phyloP scores from a whole-genome alignment of 169 alveolate species.

The Haemoproteus tartakovskyi region DNA sequence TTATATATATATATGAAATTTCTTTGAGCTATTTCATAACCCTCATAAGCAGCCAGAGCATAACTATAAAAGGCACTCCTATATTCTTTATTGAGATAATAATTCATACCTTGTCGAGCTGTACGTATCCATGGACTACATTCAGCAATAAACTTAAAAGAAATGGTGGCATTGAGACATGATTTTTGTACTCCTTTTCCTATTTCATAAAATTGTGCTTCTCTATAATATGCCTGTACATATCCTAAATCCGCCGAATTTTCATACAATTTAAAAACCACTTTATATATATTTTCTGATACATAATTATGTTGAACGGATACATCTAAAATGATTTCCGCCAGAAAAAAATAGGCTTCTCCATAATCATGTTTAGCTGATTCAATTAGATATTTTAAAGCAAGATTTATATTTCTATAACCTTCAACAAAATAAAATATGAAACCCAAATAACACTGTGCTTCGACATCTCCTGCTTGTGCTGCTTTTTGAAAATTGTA shows the following conservation, averaged over 20 bases:
- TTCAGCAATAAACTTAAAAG: constrained; percentile 57
- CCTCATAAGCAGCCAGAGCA: constrained; percentile 72
- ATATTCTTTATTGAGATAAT: constrained; percentile 60
- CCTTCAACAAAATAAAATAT: constrained; percentile 54
- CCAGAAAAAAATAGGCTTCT: constrained; percentile 61
- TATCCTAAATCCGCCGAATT: constrained; percentile 64
- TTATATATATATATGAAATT: constrained; percentile 58
- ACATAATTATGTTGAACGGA: constrained; percentile 15
- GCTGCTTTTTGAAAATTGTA: constrained; percentile 61
- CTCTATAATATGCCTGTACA: constrained; percentile 61
- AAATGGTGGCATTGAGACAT: constrained; percentile 49
- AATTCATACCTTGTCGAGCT: constrained; percentile 49
- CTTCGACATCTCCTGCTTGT: constrained; percentile 60
- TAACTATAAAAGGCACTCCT: constrained; percentile 64
- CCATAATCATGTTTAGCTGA: constrained; percentile 66
- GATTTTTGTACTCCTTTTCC: constrained; percentile 60
- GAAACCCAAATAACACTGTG: constrained; percentile 60
- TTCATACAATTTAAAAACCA: constrained; percentile 54
- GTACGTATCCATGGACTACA: constrained; percentile 44
- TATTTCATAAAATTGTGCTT: constrained; percentile 62
- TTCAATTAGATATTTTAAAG: constrained; percentile 37
- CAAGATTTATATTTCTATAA: constrained; percentile 3
- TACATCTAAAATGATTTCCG: constrained; percentile 55
- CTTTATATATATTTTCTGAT: constrained; percentile 17
- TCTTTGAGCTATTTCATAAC: constrained; percentile 71